Percentiles rank a stretch among this genome's conserved stretches.
Conservation (phyloP, 2,329 filamentous ascomycete genomes). For the Monosporascus sp. region DNA sequence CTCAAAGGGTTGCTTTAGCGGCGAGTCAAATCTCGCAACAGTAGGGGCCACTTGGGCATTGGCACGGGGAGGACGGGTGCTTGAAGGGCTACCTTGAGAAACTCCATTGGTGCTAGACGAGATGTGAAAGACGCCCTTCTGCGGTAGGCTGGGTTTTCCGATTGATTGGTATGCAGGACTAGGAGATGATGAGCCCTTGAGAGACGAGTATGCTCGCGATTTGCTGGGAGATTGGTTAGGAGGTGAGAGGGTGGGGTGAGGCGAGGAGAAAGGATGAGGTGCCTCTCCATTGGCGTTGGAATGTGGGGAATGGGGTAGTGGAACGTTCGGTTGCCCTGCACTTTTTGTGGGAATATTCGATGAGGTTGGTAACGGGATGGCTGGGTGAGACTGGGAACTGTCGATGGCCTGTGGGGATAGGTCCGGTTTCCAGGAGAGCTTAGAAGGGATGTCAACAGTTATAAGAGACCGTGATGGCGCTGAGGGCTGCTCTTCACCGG, state of each 20-base stretch:
- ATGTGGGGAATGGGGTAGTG: conserved; percentile 20
- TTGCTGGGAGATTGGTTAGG: conserved; percentile 36
- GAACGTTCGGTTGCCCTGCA: conserved; percentile 19
- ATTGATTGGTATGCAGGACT: conserved; percentile 8
- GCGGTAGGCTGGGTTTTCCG: conserved; percentile 18
- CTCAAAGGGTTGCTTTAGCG: conserved; percentile 21
- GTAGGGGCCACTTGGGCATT: conserved; percentile 13
- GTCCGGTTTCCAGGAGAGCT: conserved; percentile 7
- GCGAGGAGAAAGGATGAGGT: conserved; percentile 36
- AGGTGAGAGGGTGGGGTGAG: conserved; percentile 35
- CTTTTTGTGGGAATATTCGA: conserved; percentile 22
- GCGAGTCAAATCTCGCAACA: conserved; percentile 19
- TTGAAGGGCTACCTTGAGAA: conserved; percentile 11
- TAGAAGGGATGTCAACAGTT: conserved; percentile 15
- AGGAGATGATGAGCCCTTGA: conserved; percentile 29
- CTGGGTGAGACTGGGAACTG: conserved; percentile 14
- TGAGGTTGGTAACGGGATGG: conserved; percentile 10
- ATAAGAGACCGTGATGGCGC: conserved; percentile 5
- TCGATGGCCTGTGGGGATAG: conserved; percentile 7
- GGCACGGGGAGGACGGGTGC: conserved; percentile 14
- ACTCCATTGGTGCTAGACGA: conserved; percentile 19
- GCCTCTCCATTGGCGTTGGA: conserved; percentile 21
- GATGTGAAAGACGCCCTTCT: conserved; percentile 26
- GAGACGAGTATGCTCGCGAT: conserved; percentile 32
- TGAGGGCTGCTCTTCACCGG: conserved; percentile 9